Conservation (phyloP, 225 moss, liverwort and hornwort species). For the Antitrichia curtipendula region DNA sequence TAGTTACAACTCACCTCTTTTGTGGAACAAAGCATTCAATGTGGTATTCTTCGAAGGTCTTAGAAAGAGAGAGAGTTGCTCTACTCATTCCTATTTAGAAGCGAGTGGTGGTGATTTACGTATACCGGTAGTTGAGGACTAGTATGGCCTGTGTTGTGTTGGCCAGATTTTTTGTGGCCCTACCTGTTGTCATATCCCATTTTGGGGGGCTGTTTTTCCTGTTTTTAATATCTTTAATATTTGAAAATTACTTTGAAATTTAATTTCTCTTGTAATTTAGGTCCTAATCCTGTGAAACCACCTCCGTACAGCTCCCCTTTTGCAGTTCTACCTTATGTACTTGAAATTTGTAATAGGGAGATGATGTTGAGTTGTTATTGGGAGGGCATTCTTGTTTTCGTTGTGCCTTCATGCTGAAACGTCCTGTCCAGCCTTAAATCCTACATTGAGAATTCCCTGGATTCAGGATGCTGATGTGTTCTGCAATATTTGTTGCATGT, state of each 20-base stretch:
- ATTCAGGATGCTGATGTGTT: background rate
- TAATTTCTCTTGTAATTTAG: too few species aligned
- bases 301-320: too few species aligned
- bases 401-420: background rate
- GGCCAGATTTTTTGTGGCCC: too few species aligned
- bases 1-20: background rate
- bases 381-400: background rate
- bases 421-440: too few species aligned
- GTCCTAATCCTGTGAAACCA: too few species aligned
- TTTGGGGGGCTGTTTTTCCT: too few species aligned
- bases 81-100: background rate
- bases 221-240: too few species aligned
- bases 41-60: background rate
- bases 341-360: background rate
- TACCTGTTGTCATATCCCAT: too few species aligned
- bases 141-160: too few species aligned
- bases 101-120: background rate
- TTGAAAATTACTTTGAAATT: too few species aligned
- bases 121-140: background rate
- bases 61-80: too few species aligned
- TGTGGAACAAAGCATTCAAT: background rate
- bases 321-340: too few species aligned
- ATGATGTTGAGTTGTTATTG: background rate
- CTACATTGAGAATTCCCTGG: background rate
- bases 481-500: background rate